Evolutionary conservation across 108 stramenopile species (phyloP), one percentile per base, ranked within the genome.

Genomic region (Licmophora abbreviata): DNA sequence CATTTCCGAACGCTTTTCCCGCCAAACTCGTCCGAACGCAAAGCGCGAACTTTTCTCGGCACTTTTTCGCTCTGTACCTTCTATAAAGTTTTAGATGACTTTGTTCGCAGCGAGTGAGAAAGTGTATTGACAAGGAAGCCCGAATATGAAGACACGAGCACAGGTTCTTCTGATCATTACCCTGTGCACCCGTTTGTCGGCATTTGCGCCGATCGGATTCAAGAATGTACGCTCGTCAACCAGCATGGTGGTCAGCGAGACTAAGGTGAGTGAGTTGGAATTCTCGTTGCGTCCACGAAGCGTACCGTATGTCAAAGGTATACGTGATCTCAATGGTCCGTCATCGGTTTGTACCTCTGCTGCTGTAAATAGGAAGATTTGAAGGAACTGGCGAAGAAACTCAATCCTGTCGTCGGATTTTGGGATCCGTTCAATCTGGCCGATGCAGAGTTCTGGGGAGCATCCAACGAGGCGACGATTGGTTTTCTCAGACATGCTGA

Each of bases 331-430:
- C 3, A 4, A 20, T 5, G 34, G 34, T 40, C 20, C 29, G 37
- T 43, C 22, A 41, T 48, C 26, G 53, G 22, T 4, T 42, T 26
- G 12, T 51, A 10, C 22, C 4, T 23, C 26, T 34, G 22, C 12
- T 10, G 2, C 1, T n/a, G 41, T 41, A 27, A 15, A 18, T 46
- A 80, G 67, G 67, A 62, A 24, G 71, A 74, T 36, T 64, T 81
- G 32, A 48, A 74, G 34, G 73, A 41, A 17, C 51, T 77, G 8
- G 83, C 71, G 9, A 48, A 31, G 15, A 66, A 78, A 32, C 45
- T 78, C 23, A 85, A 85, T 51, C 83, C 83, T 21, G 26, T 71
- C 30, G 45, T 81, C 45, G 64, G 63, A 26, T 86, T 61, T 73
- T 82, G 48, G 36, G 85, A 86, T 63, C 85, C 81, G 17, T 54